Percentiles rank a stretch among this genome's conserved stretches.
Evolutionary conservation across 2,329 filamentous ascomycete species (phyloP).

Genomic region (Cordyceps militaris): DNA sequence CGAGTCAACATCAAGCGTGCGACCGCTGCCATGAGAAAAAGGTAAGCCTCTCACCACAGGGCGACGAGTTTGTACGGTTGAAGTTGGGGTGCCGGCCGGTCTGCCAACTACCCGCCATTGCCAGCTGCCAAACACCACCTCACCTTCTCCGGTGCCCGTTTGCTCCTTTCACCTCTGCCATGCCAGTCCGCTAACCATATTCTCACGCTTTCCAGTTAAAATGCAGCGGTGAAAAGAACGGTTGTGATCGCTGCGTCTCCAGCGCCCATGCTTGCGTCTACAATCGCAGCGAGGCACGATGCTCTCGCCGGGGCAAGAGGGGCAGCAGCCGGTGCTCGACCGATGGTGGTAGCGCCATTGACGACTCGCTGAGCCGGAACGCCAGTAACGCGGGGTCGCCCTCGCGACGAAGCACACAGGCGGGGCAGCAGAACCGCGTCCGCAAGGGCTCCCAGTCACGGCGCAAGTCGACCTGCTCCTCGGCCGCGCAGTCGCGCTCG

Average conservation of each 20-base stretch:
- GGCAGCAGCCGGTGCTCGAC: constrained; percentile 17
- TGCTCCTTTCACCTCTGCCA: not conserved
- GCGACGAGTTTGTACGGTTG: constrained; percentile 5
- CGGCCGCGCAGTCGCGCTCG: not conserved
- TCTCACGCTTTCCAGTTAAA: constrained; percentile 22
- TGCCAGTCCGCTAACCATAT: not conserved
- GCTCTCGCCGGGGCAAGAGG: constrained; percentile 24
- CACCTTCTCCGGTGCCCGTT: not conserved
- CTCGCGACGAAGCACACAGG: constrained; percentile 4
- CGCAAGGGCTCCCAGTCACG: constrained; percentile 9
- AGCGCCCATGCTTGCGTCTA: constrained; percentile 29
- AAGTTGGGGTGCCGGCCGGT: not conserved
- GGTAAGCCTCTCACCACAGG: constrained; percentile 18
- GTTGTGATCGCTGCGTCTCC: constrained; percentile 29
- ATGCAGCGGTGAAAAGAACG: constrained; percentile 32
- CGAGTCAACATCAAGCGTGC: constrained; percentile 33
- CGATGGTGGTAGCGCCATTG: constrained; percentile 12
- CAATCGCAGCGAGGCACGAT: constrained; percentile 27
- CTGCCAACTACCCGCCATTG: not conserved
- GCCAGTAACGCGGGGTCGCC: constrained; percentile 10
- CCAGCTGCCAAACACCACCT: constrained; percentile 3
- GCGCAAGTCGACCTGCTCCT: constrained; percentile 7
- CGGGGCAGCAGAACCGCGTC: not conserved
- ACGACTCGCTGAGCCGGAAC: constrained; percentile 6
- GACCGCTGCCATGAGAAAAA: constrained; percentile 34